These are phyloP conservation scores for Solanum medicagineum DNA, from an alignment of 257 asterid genomes.

Conservation along the genomic window DNA sequence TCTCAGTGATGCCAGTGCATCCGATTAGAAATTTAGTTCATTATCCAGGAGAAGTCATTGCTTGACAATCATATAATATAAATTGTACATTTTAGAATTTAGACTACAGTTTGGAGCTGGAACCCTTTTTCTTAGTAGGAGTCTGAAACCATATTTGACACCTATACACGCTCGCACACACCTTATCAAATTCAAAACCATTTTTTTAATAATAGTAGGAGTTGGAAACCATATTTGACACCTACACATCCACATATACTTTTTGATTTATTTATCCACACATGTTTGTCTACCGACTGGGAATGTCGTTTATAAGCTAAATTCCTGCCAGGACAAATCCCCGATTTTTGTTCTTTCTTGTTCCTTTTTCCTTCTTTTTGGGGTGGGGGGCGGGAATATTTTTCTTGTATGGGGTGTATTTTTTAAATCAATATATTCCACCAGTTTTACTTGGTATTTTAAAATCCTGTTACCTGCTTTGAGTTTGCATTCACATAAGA, in stretches of 20 bases:
- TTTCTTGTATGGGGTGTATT: neutral
- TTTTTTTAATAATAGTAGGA: neutral
- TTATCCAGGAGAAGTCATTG: neutral
- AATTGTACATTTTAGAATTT: neutral
- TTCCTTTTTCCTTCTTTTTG: neutral
- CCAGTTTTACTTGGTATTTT: neutral
- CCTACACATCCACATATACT: neutral
- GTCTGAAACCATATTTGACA: neutral
- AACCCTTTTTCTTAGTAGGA: neutral
- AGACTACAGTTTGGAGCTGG: neutral
- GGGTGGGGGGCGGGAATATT: neutral
- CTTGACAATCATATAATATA: neutral
- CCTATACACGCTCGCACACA: neutral
- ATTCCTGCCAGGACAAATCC: neutral
- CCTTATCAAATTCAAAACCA: neutral
- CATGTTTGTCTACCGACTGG: neutral
- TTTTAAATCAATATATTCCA: neutral
- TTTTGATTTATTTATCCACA: neutral
- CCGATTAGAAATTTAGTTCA: neutral
- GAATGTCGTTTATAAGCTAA: neutral
- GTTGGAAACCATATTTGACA: neutral
- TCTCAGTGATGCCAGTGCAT: neutral
- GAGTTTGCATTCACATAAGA: neutral
- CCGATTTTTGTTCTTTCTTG: neutral
- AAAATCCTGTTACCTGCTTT: neutral